Conservation (phyloP, 495 filamentous ascomycete genomes). For the Beverwykella pulmonaria region DNA sequence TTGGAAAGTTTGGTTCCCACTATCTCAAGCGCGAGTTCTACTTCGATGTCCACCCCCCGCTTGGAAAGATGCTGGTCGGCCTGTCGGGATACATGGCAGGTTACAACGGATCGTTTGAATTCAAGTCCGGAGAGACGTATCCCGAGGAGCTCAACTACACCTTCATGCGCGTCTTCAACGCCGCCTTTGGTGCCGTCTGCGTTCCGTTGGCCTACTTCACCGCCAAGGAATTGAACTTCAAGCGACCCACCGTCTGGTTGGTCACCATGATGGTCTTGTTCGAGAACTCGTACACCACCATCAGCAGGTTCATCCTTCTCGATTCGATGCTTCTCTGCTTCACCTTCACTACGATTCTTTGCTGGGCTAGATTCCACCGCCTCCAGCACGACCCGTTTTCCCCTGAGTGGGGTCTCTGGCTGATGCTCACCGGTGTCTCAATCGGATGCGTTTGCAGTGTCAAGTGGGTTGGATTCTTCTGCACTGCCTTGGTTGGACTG, state of each 20-base stretch:
- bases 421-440: slow-evolving; percentile 86
- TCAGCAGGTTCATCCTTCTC: slow-evolving; percentile 94
- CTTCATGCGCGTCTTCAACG: slow-evolving; percentile 98
- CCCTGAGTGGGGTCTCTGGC: slow-evolving; percentile 87
- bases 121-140: slow-evolving; percentile 97
- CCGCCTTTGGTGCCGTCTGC: slow-evolving; percentile 88
- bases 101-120: slow-evolving; percentile 99
- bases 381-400: slow-evolving; percentile 82
- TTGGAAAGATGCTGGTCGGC: slow-evolving; percentile 97
- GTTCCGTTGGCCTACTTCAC: slow-evolving; percentile 95
- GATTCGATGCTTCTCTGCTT: slow-evolving; percentile 99
- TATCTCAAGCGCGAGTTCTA: slow-evolving; percentile 99
- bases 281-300: slow-evolving; percentile 98
- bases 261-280: slow-evolving; percentile 95
- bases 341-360: slow-evolving; percentile 92
- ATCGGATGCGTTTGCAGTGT: slow-evolving; percentile 98
- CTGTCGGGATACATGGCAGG: slow-evolving; percentile 93
- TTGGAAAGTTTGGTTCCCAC: slow-evolving; percentile 98
- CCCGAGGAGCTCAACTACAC: slow-evolving; percentile 94
- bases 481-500: slow-evolving; percentile 88
- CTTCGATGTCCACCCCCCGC: slow-evolving; percentile 97
- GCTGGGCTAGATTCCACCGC: slow-evolving; percentile 93
- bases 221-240: slow-evolving; percentile 84
- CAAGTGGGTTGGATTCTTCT: slow-evolving; percentile 96
- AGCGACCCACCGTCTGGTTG: slow-evolving; percentile 85